phyloP scores from a whole-genome alignment of 176 grass and related monocot species.

The Calamus simplicifolius region DNA sequence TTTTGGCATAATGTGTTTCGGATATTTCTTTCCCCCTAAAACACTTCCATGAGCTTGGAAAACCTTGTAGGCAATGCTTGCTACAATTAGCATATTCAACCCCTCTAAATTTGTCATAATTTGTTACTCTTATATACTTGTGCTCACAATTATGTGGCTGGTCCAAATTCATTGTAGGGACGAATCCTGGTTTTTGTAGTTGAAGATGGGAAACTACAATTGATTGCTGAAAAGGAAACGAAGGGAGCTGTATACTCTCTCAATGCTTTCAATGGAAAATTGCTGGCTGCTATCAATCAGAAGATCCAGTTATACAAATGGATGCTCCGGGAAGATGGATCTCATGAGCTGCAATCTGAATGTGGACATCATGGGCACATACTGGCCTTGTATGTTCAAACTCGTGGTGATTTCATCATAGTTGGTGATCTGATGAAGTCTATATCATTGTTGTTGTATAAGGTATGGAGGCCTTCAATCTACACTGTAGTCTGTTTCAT shows the following conservation, averaged over 20 bases:
- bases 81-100: too few relatives aligned
- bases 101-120: too few relatives aligned
- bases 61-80: too few relatives aligned
- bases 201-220: slow-evolving; percentile 71
- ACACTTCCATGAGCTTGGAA: too few relatives aligned
- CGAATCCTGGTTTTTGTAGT: slow-evolving; percentile 86
- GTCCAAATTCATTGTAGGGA: slow-evolving; percentile 30
- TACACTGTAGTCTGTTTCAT: background rate
- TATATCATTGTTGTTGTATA: slow-evolving; percentile 86
- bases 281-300: slow-evolving; percentile 93
- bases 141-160: too few relatives aligned
- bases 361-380: slow-evolving; percentile 89
- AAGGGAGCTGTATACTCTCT: slow-evolving; percentile 85
- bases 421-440: slow-evolving; percentile 96
- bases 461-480: slow-evolving; percentile 23
- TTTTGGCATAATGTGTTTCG: too few relatives aligned
- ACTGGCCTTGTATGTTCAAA: slow-evolving; percentile 81
- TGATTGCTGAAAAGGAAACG: slow-evolving; percentile 87
- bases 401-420: slow-evolving; percentile 91
- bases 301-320: slow-evolving; percentile 93
- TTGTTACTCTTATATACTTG: too few relatives aligned
- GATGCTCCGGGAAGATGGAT: slow-evolving; percentile 57
- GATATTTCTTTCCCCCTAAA: too few relatives aligned
- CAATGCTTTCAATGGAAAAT: slow-evolving; percentile 90
- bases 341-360: slow-evolving; percentile 75